Percentiles rank a stretch among this genome's conserved stretches.
phyloP scores from a whole-genome alignment of 2,329 filamentous ascomycete genomes.

The Paecilomyces sp. region DNA sequence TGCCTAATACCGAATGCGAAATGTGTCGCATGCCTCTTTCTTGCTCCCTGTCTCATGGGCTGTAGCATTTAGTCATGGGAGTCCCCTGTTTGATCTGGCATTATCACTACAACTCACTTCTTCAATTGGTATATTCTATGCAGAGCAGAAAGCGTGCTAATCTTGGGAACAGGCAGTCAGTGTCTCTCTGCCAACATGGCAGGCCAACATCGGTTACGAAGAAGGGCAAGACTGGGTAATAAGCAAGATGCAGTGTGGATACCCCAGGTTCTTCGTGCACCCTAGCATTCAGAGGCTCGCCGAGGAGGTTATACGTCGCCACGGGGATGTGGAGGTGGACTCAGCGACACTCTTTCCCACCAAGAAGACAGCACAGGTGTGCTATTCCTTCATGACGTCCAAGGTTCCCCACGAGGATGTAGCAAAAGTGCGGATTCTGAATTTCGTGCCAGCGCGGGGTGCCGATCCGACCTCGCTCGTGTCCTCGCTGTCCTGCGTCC shows the following conservation, averaged over 20 bases:
- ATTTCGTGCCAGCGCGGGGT: conserved; percentile 55
- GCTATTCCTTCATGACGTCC: conserved; percentile 61
- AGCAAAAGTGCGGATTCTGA: conserved; percentile 48
- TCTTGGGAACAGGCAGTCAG: conserved; percentile 68
- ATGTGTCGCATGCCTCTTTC: background rate
- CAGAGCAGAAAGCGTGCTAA: background rate
- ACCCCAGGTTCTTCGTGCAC: conserved; percentile 93
- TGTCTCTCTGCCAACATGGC: conserved; percentile 92
- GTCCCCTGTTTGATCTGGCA: background rate
- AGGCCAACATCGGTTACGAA: conserved; percentile 84
- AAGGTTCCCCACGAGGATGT: conserved; percentile 22
- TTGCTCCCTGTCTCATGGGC: background rate
- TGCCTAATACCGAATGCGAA: conserved; percentile 12
- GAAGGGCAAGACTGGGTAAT: conserved; percentile 86
- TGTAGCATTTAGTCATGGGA: background rate
- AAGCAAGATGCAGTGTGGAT: conserved; percentile 77
- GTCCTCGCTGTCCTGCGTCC: conserved; percentile 60
- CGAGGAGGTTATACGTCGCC: conserved; percentile 55
- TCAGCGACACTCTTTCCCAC: conserved; percentile 78
- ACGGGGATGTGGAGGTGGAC: conserved; percentile 50
- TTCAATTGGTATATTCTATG: background rate
- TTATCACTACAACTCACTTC: background rate
- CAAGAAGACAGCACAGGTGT: conserved; percentile 60
- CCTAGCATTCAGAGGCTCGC: conserved; percentile 70
- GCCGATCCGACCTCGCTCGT: conserved; percentile 43